Conservation (phyloP, 2,329 filamentous ascomycete genomes). For the Aspergillus sp. region DNA sequence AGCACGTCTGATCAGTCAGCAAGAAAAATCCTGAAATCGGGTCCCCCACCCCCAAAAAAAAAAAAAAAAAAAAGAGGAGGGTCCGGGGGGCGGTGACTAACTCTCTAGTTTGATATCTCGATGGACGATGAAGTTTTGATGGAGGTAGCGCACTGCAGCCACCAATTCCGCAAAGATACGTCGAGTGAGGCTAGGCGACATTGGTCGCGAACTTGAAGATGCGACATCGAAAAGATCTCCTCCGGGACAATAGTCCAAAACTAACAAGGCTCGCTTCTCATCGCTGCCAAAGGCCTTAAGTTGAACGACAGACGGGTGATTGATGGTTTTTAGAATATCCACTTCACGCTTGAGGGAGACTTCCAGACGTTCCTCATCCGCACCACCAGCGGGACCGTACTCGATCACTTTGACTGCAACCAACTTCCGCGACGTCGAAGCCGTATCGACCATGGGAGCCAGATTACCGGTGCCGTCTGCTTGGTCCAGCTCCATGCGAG, state of each 20-base stretch:
- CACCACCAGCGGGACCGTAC: slow-evolving; percentile 86
- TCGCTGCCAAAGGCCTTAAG: slow-evolving; percentile 89
- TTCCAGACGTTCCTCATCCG: slow-evolving; percentile 86
- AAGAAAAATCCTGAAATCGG: not conserved
- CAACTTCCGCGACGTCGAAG: slow-evolving; percentile 59
- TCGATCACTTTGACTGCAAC: slow-evolving; percentile 95
- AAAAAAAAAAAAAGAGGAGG: too few relatives aligned
- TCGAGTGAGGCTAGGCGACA: slow-evolving; percentile 64
- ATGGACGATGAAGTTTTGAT: slow-evolving; percentile 80
- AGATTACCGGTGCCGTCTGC: slow-evolving; percentile 14
- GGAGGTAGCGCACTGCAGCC: slow-evolving; percentile 76
- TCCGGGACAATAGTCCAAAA: slow-evolving; percentile 86
- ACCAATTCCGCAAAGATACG: slow-evolving; percentile 88
- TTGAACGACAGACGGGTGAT: slow-evolving; percentile 83
- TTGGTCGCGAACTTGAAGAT: slow-evolving; percentile 59
- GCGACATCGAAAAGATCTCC: slow-evolving; percentile 94
- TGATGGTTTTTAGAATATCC: slow-evolving; percentile 82
- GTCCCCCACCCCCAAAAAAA: too few relatives aligned
- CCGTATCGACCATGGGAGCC: slow-evolving; percentile 7
- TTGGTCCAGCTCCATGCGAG: slow-evolving; percentile 59
- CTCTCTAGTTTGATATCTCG: slow-evolving; percentile 98
- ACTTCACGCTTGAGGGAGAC: slow-evolving; percentile 91
- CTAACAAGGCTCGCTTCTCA: slow-evolving; percentile 70
- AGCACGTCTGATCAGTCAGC: slow-evolving; percentile 63
- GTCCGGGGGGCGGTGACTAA: too few relatives aligned